Percentiles rank a stretch among this genome's conserved stretches.
Conservation (phyloP, 169 alveolate species). For the Eimeria sp. region DNA sequence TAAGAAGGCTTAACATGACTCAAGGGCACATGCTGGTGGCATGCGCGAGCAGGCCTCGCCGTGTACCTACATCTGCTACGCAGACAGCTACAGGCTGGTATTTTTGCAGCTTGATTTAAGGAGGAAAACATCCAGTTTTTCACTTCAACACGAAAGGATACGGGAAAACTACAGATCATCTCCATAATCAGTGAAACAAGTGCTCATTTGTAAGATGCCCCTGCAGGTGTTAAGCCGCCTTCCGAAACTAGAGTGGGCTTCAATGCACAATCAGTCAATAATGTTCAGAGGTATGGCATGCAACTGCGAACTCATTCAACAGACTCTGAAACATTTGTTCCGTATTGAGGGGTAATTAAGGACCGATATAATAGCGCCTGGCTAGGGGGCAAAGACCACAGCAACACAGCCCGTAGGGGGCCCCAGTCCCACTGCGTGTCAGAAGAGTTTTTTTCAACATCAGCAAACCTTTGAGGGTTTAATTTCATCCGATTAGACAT, state of each 20-base stretch:
- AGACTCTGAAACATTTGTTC: neutral
- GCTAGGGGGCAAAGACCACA: neutral
- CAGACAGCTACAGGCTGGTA: neutral
- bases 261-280: neutral
- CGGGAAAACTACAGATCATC: neutral
- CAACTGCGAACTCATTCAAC: neutral
- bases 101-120: neutral
- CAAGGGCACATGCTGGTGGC: neutral
- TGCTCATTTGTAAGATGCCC: neutral
- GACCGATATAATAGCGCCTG: neutral
- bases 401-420: slow-evolving; percentile 12
- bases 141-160: neutral
- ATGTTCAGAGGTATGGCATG: neutral
- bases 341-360: neutral
- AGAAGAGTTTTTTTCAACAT: neutral
- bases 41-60: neutral
- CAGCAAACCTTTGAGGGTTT: neutral
- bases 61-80: neutral
- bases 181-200: neutral
- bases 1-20: neutral
- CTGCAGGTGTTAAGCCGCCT: neutral
- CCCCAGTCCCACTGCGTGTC: slow-evolving; percentile 31
- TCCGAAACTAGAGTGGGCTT: neutral
- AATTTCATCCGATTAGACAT: slow-evolving; percentile 7
- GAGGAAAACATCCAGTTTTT: no score